Evolutionary conservation across 306 rosid species (phyloP).

Genomic region (Canavalia ensiformis): DNA sequence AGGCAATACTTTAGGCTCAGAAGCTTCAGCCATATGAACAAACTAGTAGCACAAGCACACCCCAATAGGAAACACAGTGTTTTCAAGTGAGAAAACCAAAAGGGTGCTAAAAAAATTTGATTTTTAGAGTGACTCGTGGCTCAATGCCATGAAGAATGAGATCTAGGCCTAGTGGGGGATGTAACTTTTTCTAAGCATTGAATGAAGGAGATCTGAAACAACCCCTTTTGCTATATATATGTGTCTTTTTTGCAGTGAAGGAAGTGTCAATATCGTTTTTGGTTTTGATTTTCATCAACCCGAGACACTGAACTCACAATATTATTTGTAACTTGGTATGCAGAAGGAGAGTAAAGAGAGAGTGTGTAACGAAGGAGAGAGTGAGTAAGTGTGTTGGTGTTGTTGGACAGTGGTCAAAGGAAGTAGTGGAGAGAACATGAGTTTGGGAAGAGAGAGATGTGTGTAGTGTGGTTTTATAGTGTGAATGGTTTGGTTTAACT

Average conservation of each 20-base stretch:
- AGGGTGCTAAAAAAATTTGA: constrained; percentile 17
- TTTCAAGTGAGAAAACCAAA: background rate
- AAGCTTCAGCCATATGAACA: constrained; percentile 64
- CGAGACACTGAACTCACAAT: constrained; percentile 1
- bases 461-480: constrained; percentile 60
- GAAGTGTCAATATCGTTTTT: constrained; percentile 62
- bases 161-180: constrained; percentile 36
- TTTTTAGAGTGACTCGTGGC: constrained; percentile 39
- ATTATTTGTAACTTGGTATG: background rate
- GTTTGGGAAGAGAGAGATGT: constrained; percentile 51
- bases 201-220: constrained; percentile 59
- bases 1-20: constrained; percentile 72
- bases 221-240: constrained; percentile 41
- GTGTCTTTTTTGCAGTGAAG: constrained; percentile 40
- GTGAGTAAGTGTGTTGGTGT: constrained; percentile 34
- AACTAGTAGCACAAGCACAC: background rate
- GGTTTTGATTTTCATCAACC: constrained; percentile 37
- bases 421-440: constrained; percentile 45
- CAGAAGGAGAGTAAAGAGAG: constrained; percentile 42
- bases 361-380: background rate
- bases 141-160: constrained; percentile 55
- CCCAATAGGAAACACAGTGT: constrained; percentile 21
- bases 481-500: constrained; percentile 32
- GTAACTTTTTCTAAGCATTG: constrained; percentile 49
- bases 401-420: constrained; percentile 74